Conservation (phyloP, 148 eudicot genomes). For the Heliosperma pusillum region DNA sequence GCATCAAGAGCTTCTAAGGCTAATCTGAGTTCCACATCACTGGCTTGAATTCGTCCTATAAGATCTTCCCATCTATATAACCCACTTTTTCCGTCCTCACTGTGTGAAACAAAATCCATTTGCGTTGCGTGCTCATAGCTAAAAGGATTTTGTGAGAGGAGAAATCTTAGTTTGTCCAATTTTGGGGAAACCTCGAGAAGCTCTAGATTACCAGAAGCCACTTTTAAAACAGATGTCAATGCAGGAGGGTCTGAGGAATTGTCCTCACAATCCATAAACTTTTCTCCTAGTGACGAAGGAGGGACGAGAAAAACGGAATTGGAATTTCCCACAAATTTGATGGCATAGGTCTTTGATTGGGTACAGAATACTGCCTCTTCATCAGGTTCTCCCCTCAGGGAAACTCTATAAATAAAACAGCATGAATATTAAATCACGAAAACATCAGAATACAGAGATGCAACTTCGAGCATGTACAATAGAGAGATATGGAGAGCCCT, state of each 20-base stretch:
- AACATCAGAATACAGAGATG: neutral
- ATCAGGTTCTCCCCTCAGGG: conserved; percentile 75
- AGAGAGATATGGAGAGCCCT: neutral
- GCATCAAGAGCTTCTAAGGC: conserved; percentile 68
- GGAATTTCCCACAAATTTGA: conserved; percentile 90
- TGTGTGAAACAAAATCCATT: conserved; percentile 32
- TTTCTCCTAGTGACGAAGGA: conserved; percentile 34
- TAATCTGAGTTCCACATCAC: conserved; percentile 60
- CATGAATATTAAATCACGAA: neutral
- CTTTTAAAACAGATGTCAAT: conserved; percentile 59
- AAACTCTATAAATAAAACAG: conserved; percentile 42
- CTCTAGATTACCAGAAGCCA: conserved; percentile 77
- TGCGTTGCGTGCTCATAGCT: conserved; percentile 43
- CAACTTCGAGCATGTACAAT: neutral
- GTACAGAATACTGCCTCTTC: conserved; percentile 96
- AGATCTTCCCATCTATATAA: conserved; percentile 83
- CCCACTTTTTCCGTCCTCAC: conserved; percentile 22
- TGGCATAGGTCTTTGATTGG: conserved; percentile 65
- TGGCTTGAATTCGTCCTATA: conserved; percentile 65
- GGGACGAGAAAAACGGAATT: conserved; percentile 83
- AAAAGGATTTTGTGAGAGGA: conserved; percentile 64
- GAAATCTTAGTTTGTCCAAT: conserved; percentile 67
- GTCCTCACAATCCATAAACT: conserved; percentile 32
- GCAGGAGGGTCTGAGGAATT: conserved; percentile 28
- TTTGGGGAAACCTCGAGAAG: conserved; percentile 81